Base-by-base conservation (phyloP, 2,329 filamentous ascomycete species). In the Hypoxylon sp. region DNA sequence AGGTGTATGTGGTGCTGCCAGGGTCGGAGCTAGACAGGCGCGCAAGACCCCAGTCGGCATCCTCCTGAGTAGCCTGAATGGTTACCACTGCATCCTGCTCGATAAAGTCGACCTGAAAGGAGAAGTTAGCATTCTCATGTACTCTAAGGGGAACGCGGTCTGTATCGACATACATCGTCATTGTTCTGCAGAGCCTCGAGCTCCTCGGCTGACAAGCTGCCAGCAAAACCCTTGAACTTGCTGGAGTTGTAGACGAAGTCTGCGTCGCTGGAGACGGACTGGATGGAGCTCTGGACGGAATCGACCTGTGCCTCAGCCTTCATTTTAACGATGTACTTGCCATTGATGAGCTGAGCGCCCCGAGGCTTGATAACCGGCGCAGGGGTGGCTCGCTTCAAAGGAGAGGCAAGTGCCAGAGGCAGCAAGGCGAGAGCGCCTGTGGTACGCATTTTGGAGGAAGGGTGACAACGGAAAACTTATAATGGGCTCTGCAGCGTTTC, bases 251-350 rank as follows among this genome's bases (percentile, higher is more conserved):
- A 75, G 28, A 67, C 68, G 57, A 73, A 71, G 69, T 69, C 78
- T 72, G 69, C 77, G 68, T 76, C 70, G 56, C 64, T 65, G 17
- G 71, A 44, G 44, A 73, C 62, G 28, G 69, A 52, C 46, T 61
- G 62, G 44, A 72, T 69, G 37, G 73, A 69, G n/a, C 77, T 63
- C 59, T 77, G 75, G 44, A 80, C 59, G 6, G 74, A 69, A 1
- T 67, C 59, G 11, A 70, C 49, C 3, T 68, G 62, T 22, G 77
- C 67, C 15, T 70, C 73, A 17, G 72, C 68, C 71, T 80, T 80
- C 52, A 83, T 72, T 37, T 79, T 82, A 64, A 83, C 70, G 58
- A 83, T 83, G 70, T 81, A 83, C 62, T 77, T 79, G 65, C 75
- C 76, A 34, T 76, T 69, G 49, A 79, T 66, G 22, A 78, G 59